Evolutionary conservation across 768 basidiomycete species (phyloP), one percentile per base, ranked within the genome.

Genomic region (Suillus subalutaceus): DNA sequence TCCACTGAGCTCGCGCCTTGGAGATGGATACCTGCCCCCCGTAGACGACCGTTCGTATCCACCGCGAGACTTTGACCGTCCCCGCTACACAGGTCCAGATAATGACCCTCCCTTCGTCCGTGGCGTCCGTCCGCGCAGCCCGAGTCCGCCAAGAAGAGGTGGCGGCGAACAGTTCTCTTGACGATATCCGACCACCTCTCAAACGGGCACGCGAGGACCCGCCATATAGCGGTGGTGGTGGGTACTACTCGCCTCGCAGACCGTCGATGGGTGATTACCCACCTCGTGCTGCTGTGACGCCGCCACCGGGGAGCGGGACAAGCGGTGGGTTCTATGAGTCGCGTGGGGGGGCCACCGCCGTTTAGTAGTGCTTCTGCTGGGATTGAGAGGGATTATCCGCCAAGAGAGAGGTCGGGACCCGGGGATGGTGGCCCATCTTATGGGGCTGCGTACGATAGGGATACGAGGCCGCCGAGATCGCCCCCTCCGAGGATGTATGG

Each of bases 131-230:
- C 78, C 69, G 13, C 78, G 83, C 50, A 86, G 84, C 65, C 79
- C 82, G 5, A 85, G 82, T 72, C 80, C 81, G 41, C 67, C 77
- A 3, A 73, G 79, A 40, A 72, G 66, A 8, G 74, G 83, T 16
- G 71, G 77, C 37, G 77, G 77, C 76, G 16, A 71, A 50, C 32
- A 66, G 68, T 4, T 64, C 74, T 12, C 68, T 74, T 1, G 83
- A 82, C 30, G 84, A 83, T 53, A 30, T 75, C 30, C 77, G 84
- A 30, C 84, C 84, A 8, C 83, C 84, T 2, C 38, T 79, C 57
- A 86, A 85, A 63, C 77, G 85, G 43, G 50, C 76, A 1, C 78
- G 84, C 2, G 84, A 85, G n/a, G 84, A 86, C 38, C 68, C 53
- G 4, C 79, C 79, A 18, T 52, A 46, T 16, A 43, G 18, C 8